phyloP scores from a whole-genome alignment of 768 basidiomycete species.

The Lentinula aciculospora region DNA sequence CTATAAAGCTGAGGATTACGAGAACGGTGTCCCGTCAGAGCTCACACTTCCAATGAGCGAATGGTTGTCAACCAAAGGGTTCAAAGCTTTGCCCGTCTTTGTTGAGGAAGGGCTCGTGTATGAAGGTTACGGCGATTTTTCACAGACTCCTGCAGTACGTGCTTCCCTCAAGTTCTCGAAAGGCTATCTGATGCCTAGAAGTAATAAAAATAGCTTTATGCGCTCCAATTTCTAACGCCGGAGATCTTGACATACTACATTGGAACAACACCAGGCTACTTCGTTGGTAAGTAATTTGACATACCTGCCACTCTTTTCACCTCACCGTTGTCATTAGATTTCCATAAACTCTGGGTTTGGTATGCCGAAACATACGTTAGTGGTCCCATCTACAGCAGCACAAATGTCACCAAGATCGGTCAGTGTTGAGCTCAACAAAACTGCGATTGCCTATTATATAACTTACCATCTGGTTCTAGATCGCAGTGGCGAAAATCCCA shows the following conservation, averaged over 20 bases:
- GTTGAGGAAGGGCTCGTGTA: neutral
- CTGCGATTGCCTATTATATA: neutral
- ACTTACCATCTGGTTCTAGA: neutral
- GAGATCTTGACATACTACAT: neutral
- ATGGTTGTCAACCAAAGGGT: neutral
- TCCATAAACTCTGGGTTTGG: slow-evolving; percentile 3
- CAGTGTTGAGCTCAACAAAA: neutral
- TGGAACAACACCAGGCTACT: neutral
- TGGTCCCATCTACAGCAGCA: slow-evolving; percentile 1
- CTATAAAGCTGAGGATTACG: neutral
- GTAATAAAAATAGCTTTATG: neutral
- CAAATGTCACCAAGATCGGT: slow-evolving; percentile 6
- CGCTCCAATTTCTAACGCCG: slow-evolving; percentile 7
- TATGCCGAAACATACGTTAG: neutral
- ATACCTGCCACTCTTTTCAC: neutral
- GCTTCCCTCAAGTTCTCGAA: neutral
- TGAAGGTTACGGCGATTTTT: slow-evolving; percentile 1
- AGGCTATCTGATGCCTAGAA: too few species aligned
- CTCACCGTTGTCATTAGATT: neutral
- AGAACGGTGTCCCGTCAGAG: neutral
- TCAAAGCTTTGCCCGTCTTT: neutral
- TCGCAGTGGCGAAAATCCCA: slow-evolving; percentile 1
- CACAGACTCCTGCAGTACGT: slow-evolving; percentile 4
- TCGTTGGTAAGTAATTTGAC: slow-evolving; percentile 4
- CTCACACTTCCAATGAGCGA: neutral